Percentiles rank a stretch among this genome's conserved stretches.
These are phyloP conservation scores for Diaporthe sp. DNA, from an alignment of 2,329 filamentous ascomycete species.

Conservation along the genomic window DNA sequence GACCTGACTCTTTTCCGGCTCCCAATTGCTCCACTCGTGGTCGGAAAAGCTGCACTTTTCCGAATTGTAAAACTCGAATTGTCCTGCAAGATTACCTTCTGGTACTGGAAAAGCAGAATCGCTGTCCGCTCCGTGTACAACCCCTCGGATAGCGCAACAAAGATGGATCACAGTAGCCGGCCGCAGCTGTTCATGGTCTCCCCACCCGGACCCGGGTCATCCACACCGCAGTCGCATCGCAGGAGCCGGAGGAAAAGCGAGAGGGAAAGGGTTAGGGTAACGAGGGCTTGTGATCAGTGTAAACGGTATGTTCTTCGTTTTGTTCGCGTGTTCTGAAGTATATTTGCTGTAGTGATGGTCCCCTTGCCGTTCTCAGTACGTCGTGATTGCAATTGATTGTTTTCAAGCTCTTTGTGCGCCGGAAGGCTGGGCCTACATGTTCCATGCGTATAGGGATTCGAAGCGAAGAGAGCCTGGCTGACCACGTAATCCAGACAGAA, in stretches of 20 bases:
- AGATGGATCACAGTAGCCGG: conserved; percentile 21
- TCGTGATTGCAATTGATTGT: neutral
- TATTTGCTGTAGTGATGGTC: neutral
- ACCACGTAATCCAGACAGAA: conserved; percentile 49
- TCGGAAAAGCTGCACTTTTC: conserved; percentile 30
- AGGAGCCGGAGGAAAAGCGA: conserved; percentile 42
- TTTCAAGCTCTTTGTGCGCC: neutral
- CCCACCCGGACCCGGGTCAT: neutral
- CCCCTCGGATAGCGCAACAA: conserved; percentile 28
- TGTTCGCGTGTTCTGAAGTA: neutral
- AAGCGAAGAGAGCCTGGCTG: neutral
- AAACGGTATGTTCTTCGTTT: conserved; percentile 56
- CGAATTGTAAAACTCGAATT: conserved; percentile 11
- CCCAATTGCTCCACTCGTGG: neutral
- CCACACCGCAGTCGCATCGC: conserved; percentile 17
- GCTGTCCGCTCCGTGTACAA: conserved; percentile 19
- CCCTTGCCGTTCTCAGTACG: neutral
- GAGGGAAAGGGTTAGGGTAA: conserved; percentile 57
- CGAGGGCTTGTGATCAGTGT: conserved; percentile 62
- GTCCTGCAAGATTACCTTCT: neutral
- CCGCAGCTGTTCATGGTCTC: neutral
- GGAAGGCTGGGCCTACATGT: too few relatives aligned
- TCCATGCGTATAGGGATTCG: too few relatives aligned
- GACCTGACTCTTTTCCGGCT: neutral
- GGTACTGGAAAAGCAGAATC: conserved; percentile 12